Evolutionary conservation across 2,329 filamentous ascomycete species (phyloP), one percentile per base, ranked within the genome.

Genomic region (Didymellaceae sp.): DNA sequence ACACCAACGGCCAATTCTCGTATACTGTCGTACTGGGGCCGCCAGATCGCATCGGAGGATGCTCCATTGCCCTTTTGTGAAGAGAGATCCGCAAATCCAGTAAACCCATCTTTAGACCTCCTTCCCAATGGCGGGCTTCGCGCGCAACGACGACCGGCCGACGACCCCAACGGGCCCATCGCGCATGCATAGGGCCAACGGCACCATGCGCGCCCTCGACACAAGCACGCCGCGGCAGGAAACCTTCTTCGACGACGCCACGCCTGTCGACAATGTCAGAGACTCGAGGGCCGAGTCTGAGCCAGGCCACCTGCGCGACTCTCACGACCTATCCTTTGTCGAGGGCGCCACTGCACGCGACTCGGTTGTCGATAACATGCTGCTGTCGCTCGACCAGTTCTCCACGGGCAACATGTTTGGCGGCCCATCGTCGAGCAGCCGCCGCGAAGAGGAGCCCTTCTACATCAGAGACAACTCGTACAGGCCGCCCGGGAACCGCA

Each of bases 321-420:
- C 88, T 39, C 92, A 97, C 78, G 92, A 96, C 72, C 81, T 97
- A 55, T 92, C 90, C 50, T 81, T 96, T 64, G 87, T 87, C 41
- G 85, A 88, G 39, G 85, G 90, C 57, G 90, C 89, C 31, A 62
- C 52, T 14, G 57, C 61, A 11, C 86, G 93, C 61, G 90, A 96
- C 68, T 97, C 92, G 26, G 86, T 99, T 61, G 91, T 99, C 52
- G 89, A 94, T 74, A 96, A 97, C 74, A 94, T 99, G 88, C 85
- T 97, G 54, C 80, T 94, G 59, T 96, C 92, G 31, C 86, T 99
- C 58, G 93, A 96, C 74, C 89, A 93, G 73, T 66, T 74, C 39
- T 58, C 68, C 2, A 54, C 61, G 0, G 58, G 54, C 4, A 48
- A 55, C 51, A 42, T 63, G 52, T 62, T 64, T n/a, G 45, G 55